Conservation (phyloP, 345 rosid genomes). For the Anastatica hierochuntica region DNA sequence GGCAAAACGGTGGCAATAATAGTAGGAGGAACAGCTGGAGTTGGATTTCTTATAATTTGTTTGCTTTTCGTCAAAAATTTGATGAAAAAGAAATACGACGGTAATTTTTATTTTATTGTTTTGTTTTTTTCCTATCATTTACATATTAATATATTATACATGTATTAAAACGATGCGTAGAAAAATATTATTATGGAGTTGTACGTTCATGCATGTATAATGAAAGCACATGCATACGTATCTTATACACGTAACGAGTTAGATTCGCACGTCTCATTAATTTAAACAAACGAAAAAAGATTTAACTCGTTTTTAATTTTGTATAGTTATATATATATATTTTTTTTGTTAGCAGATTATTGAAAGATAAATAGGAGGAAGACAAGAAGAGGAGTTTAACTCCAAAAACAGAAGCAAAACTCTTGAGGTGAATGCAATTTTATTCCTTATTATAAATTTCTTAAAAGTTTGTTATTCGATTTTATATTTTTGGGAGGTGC, state of each 20-base stretch:
- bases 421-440: slow-evolving; percentile 19
- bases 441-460: slow-evolving; percentile 1
- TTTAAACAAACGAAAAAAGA: too few relatives aligned
- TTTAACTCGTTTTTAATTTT: too few relatives aligned
- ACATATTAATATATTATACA: too few relatives aligned
- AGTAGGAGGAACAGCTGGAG: slow-evolving; percentile 89
- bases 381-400: slow-evolving; percentile 5
- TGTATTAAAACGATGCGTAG: too few relatives aligned
- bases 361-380: slow-evolving; percentile 12
- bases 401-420: slow-evolving; percentile 12
- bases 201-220: too few relatives aligned
- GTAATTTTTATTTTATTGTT: too few relatives aligned
- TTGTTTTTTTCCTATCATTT: too few relatives aligned
- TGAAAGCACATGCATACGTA: too few relatives aligned
- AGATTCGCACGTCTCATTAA: too few relatives aligned
- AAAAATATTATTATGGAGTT: too few relatives aligned
- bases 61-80: slow-evolving; percentile 66
- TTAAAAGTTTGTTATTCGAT: slow-evolving; percentile 12
- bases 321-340: too few relatives aligned
- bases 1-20: slow-evolving; percentile 97
- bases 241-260: too few relatives aligned
- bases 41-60: slow-evolving; percentile 78
- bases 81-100: slow-evolving; percentile 50
- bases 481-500: slow-evolving; percentile 12
- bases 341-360: slow-evolving; percentile 15